These are phyloP conservation scores for Serendipita sp. DNA, from an alignment of 768 basidiomycete genomes.

Conservation along the genomic window DNA sequence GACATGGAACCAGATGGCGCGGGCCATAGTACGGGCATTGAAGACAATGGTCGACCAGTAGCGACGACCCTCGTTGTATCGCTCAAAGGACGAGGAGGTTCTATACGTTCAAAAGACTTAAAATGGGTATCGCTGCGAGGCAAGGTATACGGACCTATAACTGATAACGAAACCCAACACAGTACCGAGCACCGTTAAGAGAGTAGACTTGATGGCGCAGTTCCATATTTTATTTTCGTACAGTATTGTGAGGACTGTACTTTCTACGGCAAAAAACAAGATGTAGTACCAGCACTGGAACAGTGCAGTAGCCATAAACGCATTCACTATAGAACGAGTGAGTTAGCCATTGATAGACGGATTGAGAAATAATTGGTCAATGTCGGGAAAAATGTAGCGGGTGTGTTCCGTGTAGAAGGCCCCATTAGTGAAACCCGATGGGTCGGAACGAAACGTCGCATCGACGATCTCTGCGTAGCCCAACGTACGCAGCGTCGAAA, in stretches of 20 bases:
- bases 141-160: background rate
- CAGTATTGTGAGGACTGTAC: constrained; percentile 35
- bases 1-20: constrained; percentile 54
- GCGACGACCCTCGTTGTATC: constrained; percentile 52
- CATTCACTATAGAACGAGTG: background rate
- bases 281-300: constrained; percentile 55
- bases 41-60: constrained; percentile 56
- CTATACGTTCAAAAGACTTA: background rate
- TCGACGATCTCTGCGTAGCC: too few relatives aligned
- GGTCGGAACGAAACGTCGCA: too few relatives aligned
- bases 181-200: constrained; percentile 27
- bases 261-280: constrained; percentile 48
- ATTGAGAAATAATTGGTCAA: background rate
- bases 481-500: too few relatives aligned
- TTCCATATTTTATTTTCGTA: too few relatives aligned
- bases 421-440: too few relatives aligned
- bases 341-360: background rate
- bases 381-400: too few relatives aligned
- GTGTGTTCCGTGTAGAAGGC: too few relatives aligned
- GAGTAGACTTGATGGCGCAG: background rate
- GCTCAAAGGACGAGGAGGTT: constrained; percentile 11
- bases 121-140: too few relatives aligned
- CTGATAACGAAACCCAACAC: constrained; percentile 62
- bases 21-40: background rate
- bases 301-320: constrained; percentile 20